Conservation (phyloP, 2,329 filamentous ascomycete genomes). For the Fusarium sp. region DNA sequence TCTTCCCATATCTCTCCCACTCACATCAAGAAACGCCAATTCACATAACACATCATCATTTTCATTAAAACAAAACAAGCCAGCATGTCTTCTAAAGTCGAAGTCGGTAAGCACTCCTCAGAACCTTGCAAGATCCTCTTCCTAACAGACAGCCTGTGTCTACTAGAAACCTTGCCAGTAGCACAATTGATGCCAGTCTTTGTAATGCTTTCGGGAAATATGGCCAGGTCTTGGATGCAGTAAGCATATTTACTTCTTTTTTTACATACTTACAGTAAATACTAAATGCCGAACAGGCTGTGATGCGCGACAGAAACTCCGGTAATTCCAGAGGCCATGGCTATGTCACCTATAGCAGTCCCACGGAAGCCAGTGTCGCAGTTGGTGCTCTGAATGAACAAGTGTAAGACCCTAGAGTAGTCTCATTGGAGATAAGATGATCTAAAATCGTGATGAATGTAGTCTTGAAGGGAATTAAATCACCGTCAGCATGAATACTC, state of each 20-base stretch:
- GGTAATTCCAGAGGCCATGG: conserved; percentile 24
- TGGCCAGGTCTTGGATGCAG: background rate
- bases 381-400: background rate
- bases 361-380: background rate
- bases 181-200: background rate
- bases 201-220: background rate
- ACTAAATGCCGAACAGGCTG: background rate
- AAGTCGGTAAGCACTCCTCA: background rate
- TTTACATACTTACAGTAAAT: too few relatives aligned
- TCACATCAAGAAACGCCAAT: background rate
- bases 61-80: too few relatives aligned
- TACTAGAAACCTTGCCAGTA: background rate
- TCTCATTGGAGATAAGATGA: background rate
- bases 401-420: background rate
- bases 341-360: conserved; percentile 1
- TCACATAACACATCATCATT: too few relatives aligned
- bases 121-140: rapidly evolving
- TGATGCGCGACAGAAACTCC: conserved; percentile 25
- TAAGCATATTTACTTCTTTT: background rate
- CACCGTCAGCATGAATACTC: background rate
- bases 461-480: background rate
- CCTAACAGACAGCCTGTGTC: background rate
- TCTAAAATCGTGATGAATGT: background rate
- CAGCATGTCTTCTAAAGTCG: background rate
- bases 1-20: too few relatives aligned